Evolutionary conservation across 2,329 filamentous ascomycete genomes (phyloP).

Genomic region (Sporothrix variecibatus): DNA sequence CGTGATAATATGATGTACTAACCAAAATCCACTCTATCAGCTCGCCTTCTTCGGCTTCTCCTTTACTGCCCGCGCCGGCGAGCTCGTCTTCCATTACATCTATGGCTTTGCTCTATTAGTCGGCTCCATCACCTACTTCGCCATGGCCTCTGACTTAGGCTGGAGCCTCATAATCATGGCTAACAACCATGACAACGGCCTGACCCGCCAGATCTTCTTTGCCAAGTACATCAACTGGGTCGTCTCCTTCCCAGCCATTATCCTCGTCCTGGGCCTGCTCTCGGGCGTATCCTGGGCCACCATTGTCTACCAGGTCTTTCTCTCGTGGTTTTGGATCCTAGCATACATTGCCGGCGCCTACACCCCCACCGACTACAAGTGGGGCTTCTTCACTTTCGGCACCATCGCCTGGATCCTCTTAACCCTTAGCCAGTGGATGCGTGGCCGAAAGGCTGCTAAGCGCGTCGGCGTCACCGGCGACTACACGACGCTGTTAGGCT

Average conservation of each 20-base stretch:
- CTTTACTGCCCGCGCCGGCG: constrained; percentile 47
- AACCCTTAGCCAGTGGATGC: constrained; percentile 48
- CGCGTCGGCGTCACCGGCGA: constrained; percentile 48
- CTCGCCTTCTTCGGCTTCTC: constrained; percentile 45
- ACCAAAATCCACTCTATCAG: background rate
- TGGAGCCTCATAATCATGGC: constrained; percentile 42
- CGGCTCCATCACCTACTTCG: constrained; percentile 54
- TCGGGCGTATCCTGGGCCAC: constrained; percentile 58
- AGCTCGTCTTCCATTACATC: constrained; percentile 60
- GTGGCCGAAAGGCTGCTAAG: constrained; percentile 42
- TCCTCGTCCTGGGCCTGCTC: constrained; percentile 50
- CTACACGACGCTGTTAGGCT: constrained; percentile 49
- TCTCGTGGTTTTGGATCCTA: constrained; percentile 55
- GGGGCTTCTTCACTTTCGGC: constrained; percentile 59
- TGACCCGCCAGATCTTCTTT: constrained; percentile 55
- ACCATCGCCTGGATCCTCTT: constrained; percentile 50
- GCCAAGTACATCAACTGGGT: constrained; percentile 59
- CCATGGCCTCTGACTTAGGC: constrained; percentile 54
- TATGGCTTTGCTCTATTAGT: constrained; percentile 53
- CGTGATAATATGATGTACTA: background rate
- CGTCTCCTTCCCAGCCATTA: constrained; percentile 50
- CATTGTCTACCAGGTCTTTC: constrained; percentile 52
- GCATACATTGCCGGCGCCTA: constrained; percentile 53
- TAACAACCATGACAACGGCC: constrained; percentile 38
- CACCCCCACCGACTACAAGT: constrained; percentile 55